These are phyloP conservation scores for Pelargonium cotyledonis DNA, from an alignment of 441 rosid species.

Conservation along the genomic window DNA sequence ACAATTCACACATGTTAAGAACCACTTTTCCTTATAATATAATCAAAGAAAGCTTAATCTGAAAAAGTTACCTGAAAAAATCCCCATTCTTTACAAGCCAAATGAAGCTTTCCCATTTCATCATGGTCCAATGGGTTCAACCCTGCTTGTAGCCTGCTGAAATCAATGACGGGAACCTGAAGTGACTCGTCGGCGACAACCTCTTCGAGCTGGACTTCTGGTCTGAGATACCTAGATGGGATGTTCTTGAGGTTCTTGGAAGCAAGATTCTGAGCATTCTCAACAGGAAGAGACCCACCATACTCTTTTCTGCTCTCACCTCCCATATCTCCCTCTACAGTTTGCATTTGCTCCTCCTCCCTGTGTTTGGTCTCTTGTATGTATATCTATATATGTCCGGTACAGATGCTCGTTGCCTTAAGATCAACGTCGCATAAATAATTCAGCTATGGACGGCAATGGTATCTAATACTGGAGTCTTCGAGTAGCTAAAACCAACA, in stretches of 20 bases:
- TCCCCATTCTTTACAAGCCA: constrained; percentile 48
- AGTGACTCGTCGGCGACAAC: constrained; percentile 22
- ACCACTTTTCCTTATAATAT: not conserved
- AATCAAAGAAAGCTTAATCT: not conserved
- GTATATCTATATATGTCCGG: too few species aligned
- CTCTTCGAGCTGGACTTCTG: constrained; percentile 22
- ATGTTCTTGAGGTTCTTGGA: constrained; percentile 24
- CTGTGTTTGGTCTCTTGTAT: too few species aligned
- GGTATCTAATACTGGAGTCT: too few species aligned
- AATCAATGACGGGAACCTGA: constrained; percentile 34
- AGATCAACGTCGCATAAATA: too few species aligned
- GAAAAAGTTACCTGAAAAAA: constrained; percentile 40
- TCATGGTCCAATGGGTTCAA: not conserved
- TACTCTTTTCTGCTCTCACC: not conserved
- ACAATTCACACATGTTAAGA: not conserved
- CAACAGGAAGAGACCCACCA: constrained; percentile 31
- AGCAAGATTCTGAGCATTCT: constrained; percentile 36
- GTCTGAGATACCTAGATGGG: constrained; percentile 30
- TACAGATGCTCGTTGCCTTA: too few species aligned
- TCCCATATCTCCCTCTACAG: constrained; percentile 14
- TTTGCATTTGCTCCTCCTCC: not conserved
- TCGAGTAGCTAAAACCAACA: too few species aligned
- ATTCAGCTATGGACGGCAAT: too few species aligned
- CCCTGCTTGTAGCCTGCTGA: constrained; percentile 24
- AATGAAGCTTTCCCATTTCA: constrained; percentile 35